A percentile compares a stretch with the other conserved stretches of the same genome.
These are phyloP conservation scores for Aspergillus felis DNA, from an alignment of 2,329 filamentous ascomycete genomes.

Conservation along the genomic window DNA sequence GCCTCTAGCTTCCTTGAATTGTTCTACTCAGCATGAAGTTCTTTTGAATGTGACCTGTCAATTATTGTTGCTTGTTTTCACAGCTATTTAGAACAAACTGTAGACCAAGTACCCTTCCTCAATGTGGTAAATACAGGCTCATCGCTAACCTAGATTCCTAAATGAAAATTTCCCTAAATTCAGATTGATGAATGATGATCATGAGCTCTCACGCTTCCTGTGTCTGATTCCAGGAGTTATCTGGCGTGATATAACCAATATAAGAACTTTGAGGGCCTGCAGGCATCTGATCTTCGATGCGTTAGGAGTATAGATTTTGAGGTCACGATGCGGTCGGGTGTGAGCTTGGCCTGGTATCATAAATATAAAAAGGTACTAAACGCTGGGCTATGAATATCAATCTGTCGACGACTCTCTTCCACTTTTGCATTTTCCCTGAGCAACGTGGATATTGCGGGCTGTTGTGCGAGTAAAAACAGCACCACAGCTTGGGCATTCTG, in stretches of 20 bases:
- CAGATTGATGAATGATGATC: too few species aligned
- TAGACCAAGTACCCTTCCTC: background rate
- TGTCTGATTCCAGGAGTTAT: too few species aligned
- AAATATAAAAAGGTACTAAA: too few species aligned
- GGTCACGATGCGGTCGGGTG: background rate
- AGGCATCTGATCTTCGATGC: background rate
- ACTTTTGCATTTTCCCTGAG: conserved; percentile 87
- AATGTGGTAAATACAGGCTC: too few species aligned
- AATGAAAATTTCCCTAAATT: too few species aligned
- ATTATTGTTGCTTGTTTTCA: background rate
- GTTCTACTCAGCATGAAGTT: background rate
- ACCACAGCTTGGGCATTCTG: conserved; percentile 83
- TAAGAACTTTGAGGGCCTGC: too few species aligned
- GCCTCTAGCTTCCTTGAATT: background rate
- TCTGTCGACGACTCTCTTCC: conserved; percentile 25
- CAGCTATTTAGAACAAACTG: background rate
- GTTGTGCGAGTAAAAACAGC: conserved; percentile 88
- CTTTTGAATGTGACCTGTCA: background rate
- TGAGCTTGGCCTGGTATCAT: background rate
- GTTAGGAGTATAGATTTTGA: background rate
- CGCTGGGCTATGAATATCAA: conserved; percentile 6
- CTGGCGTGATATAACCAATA: too few species aligned
- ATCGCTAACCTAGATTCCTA: too few species aligned
- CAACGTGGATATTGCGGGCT: conserved; percentile 80
- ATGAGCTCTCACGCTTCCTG: too few species aligned